Evolutionary conservation across 352 stramenopile species (phyloP).

Genomic region (Phytopythium vexans): DNA sequence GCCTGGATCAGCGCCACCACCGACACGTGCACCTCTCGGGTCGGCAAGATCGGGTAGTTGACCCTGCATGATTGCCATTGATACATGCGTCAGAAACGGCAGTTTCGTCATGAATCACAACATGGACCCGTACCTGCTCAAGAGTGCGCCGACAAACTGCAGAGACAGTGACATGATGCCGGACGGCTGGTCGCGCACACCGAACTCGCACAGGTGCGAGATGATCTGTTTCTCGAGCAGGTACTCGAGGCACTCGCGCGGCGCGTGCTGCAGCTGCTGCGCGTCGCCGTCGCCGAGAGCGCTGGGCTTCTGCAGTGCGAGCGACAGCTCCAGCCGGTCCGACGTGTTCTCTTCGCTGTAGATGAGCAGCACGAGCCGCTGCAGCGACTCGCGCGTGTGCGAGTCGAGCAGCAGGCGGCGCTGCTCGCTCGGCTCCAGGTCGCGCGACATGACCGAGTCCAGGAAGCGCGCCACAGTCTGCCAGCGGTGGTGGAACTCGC

Average conservation of each 20-base stretch:
- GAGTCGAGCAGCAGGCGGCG: constrained; percentile 73
- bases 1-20: constrained; percentile 79
- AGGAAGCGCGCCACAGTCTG: constrained; percentile 74
- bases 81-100: not conserved
- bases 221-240: constrained; percentile 83
- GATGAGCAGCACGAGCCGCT: constrained; percentile 85
- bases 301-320: constrained; percentile 24
- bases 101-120: not conserved
- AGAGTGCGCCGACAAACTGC: constrained; percentile 76
- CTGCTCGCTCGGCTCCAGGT: constrained; percentile 67
- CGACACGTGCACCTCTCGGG: constrained; percentile 74
- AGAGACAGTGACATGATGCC: constrained; percentile 85
- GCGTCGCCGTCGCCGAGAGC: constrained; percentile 16
- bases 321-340: constrained; percentile 63
- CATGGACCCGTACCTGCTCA: constrained; percentile 36
- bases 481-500: constrained; percentile 87
- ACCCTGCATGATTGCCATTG: constrained; percentile 22
- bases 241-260: constrained; percentile 79
- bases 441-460: constrained; percentile 60
- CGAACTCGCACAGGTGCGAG: constrained; percentile 72
- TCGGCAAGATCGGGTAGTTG: constrained; percentile 81
- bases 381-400: constrained; percentile 77
- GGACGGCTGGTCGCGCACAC: constrained; percentile 58
- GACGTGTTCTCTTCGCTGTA: constrained; percentile 80
- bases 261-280: constrained; percentile 23